A percentile compares a stretch with the other conserved stretches of the same genome.
These are phyloP conservation scores for Naganishia friedmannii DNA, from an alignment of 768 basidiomycete genomes.

Conservation along the genomic window DNA sequence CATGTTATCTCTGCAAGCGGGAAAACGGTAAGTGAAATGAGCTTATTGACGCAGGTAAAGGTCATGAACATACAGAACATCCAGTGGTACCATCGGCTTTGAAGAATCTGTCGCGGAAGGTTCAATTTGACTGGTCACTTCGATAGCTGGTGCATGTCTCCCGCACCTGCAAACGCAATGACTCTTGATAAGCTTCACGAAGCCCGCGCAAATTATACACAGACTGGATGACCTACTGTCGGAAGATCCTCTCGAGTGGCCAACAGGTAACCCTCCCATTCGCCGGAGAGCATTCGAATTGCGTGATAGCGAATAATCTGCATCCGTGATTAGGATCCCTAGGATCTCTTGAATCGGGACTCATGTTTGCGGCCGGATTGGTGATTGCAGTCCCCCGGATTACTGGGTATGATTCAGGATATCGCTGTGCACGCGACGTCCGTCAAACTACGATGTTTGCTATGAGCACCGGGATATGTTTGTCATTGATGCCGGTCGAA, in stretches of 20 bases:
- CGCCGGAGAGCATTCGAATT: slow-evolving; percentile 45
- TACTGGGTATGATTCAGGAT: no score
- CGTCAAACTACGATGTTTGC: no score
- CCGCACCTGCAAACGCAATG: slow-evolving; percentile 12
- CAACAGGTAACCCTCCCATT: slow-evolving; percentile 45
- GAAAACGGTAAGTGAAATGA: neutral
- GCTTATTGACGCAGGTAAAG: neutral
- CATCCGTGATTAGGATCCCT: slow-evolving; percentile 28
- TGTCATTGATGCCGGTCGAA: no score
- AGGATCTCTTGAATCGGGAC: neutral
- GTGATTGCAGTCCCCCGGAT: no score
- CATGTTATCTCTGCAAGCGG: neutral
- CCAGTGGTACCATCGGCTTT: slow-evolving; percentile 2
- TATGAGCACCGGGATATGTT: no score
- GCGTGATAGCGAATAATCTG: slow-evolving; percentile 44
- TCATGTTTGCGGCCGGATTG: neutral
- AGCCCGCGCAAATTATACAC: no score
- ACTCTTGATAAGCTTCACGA: neutral
- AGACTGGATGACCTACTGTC: slow-evolving; percentile 39
- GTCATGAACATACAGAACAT: neutral
- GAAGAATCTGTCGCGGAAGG: slow-evolving; percentile 3
- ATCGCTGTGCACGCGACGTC: no score
- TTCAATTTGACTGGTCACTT: slow-evolving; percentile 25
- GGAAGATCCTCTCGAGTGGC: slow-evolving; percentile 47
- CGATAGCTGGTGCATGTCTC: slow-evolving; percentile 27